Percentiles rank a stretch among this genome's conserved stretches.
phyloP scores from a whole-genome alignment of 495 filamentous ascomycete species.

The Lasiosphaeriaceae sp. region DNA sequence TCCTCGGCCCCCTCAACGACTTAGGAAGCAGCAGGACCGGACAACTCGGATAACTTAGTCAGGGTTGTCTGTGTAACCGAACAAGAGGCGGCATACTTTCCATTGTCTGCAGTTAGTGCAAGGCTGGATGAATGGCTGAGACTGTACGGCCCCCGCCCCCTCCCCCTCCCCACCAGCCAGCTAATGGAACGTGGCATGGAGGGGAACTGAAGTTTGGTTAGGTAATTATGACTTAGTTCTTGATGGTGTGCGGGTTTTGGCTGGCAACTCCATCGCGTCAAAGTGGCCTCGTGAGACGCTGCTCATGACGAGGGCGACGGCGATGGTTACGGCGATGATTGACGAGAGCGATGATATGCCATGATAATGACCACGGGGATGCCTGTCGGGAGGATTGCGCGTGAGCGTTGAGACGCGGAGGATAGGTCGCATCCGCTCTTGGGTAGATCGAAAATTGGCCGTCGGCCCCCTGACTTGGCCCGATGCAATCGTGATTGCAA shows the following conservation, averaged over 20 bases:
- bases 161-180: neutral
- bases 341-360: too few relatives aligned
- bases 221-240: too few relatives aligned
- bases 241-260: too few relatives aligned
- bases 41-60: neutral
- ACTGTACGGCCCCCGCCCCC: too few relatives aligned
- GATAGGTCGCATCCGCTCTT: constrained; percentile 21
- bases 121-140: constrained; percentile 14
- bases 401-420: constrained; percentile 11
- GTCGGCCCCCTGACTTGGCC: constrained; percentile 33
- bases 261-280: too few relatives aligned
- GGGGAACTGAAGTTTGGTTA: too few relatives aligned
- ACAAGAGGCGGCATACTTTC: neutral
- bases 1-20: too few relatives aligned
- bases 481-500: constrained; percentile 38
- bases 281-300: neutral
- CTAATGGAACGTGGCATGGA: constrained; percentile 9
- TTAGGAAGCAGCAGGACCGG: too few relatives aligned
- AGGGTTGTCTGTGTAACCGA: constrained; percentile 7
- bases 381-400: constrained; percentile 10
- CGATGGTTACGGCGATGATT: neutral
- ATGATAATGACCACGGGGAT: neutral
- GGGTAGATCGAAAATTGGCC: constrained; percentile 31
- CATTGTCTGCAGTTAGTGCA: constrained; percentile 6
- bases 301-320: neutral